Evolutionary conservation across 2,329 filamentous ascomycete genomes (phyloP).

Genomic region (Cladophialophora yegresii): DNA sequence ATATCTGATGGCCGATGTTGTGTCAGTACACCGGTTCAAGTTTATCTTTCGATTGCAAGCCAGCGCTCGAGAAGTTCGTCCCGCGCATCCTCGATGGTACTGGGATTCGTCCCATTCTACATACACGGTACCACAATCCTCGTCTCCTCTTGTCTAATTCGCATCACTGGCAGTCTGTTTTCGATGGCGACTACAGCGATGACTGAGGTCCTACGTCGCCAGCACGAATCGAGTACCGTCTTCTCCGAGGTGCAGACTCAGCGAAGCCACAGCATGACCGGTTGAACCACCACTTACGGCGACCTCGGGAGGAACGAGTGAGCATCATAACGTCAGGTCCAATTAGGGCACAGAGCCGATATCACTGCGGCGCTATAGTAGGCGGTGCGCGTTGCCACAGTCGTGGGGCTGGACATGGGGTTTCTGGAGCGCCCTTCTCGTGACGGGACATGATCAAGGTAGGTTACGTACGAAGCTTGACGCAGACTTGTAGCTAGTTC

Average conservation of each 20-base stretch:
- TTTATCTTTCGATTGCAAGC: neutral
- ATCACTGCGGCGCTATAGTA: too few species aligned
- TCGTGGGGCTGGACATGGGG: too few species aligned
- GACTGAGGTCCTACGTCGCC: neutral
- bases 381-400: too few species aligned
- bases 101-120: too few species aligned
- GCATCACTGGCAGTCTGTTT: neutral
- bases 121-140: neutral
- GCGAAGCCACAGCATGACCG: neutral
- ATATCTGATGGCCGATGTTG: neutral
- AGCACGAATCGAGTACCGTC: neutral
- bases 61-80: too few species aligned
- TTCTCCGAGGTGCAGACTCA: neutral
- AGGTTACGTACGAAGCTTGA: too few species aligned
- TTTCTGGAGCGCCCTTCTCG: too few species aligned
- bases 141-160: neutral
- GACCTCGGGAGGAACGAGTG: neutral
- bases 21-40: neutral
- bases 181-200: neutral
- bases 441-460: too few species aligned
- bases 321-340: neutral
- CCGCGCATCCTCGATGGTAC: neutral
- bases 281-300: neutral
- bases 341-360: neutral
- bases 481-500: too few species aligned